Evolutionary conservation across 164 flowering plant species (phyloP).

Genomic region (Cinnamomum micranthum): DNA sequence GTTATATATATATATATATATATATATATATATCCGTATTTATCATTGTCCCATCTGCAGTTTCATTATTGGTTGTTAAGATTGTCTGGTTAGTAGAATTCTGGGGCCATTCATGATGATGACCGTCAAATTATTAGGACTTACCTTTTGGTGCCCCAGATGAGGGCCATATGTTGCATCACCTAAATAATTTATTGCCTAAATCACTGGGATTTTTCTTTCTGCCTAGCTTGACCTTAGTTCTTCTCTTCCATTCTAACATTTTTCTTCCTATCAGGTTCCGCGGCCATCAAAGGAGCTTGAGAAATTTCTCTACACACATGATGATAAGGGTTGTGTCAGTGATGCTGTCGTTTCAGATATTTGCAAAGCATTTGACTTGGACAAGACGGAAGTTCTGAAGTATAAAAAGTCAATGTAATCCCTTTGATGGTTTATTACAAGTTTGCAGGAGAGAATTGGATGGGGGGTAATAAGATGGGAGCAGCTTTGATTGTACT

Average conservation of each 20-base stretch:
- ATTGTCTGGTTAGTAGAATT: not conserved
- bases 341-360: slow-evolving; percentile 34
- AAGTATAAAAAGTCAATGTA: slow-evolving; percentile 37
- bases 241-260: not conserved
- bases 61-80: too few species aligned
- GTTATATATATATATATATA: too few species aligned
- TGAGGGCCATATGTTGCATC: not conserved
- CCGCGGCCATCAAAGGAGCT: slow-evolving; percentile 66
- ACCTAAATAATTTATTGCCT: not conserved
- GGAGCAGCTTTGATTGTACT: not conserved
- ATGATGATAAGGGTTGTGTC: slow-evolving; percentile 36
- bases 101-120: not conserved
- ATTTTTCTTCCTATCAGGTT: slow-evolving; percentile 30
- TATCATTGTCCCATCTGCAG: not conserved
- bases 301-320: slow-evolving; percentile 31
- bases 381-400: slow-evolving; percentile 49
- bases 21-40: not conserved
- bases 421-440: not conserved
- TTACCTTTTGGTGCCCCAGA: not conserved
- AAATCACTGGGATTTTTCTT: not conserved
- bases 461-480: not conserved
- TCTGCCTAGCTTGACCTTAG: not conserved
- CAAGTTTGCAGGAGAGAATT: not conserved
- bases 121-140: not conserved
- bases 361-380: slow-evolving; percentile 57